Base-by-base conservation (phyloP, 164 flowering plant genomes). In the Chloranthus sessilifolius region DNA sequence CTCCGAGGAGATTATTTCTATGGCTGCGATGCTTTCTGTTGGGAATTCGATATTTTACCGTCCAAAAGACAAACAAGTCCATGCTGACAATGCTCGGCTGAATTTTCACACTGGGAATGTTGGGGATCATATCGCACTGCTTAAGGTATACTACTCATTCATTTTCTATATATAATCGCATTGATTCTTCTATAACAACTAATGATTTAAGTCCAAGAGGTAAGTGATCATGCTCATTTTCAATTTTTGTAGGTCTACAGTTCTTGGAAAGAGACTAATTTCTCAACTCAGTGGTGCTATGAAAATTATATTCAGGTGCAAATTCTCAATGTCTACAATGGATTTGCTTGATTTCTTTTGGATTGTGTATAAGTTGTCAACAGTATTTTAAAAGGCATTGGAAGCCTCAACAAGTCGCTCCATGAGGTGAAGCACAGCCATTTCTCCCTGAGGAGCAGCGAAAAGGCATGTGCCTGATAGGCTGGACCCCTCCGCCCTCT, bases 21-120 rank as follows among this genome's bases (percentile, higher is more conserved):
- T 94, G 70, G 92, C 99, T 55, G 83, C 96, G 1, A 94, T 89
- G 99, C 74, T 94, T 23, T 87, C 99, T 15, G 59, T 89, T 51
- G 99, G 99, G 16, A 87, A 81, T 67, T 89, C 99, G 26, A 87
- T 89, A 27, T 89, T 89, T 56, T 87, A 94, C 53, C 84, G 97
- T 29, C 99, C 99, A 6, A 89, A 85, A 72, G 99, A 89, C 61
- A 94, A 94, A 56, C 97, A 94, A 67, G 97, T 89, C 22, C 99
- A 94, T 65, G 97, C 99, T 41, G 97, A 89, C 58, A 94, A 83
- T 72, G 97, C 97, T 11, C 73, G 97, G 52, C 23, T 85, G 94
- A 94, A 90, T 60, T 94, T 89, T 60, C 96, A 94, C 63, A 54
- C 74, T 19, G 97, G 99, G 40, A 85, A 89, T 73, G 99, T 94